Base-by-base conservation (phyloP, 345 rosid species). In the Litchi chinensis region DNA sequence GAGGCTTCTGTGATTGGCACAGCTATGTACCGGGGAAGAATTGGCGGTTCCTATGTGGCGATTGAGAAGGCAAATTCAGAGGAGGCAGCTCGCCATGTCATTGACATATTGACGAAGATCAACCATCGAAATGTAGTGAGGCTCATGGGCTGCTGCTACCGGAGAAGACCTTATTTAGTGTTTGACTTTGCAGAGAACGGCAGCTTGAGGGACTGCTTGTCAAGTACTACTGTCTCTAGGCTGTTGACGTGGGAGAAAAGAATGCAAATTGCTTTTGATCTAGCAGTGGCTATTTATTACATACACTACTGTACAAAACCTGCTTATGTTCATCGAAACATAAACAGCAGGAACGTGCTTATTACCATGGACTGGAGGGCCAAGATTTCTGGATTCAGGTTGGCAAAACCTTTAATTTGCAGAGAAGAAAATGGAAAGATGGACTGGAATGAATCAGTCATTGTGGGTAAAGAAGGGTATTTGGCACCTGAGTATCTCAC, bases 281-380 rank as follows among this genome's bases (percentile, higher is more conserved):
- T 86, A 16, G 85, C 87, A 10, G 82, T 65, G 46, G 87, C 77
- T 12, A 85, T 86, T 64, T 83, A 84, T 68, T 86, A 84, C 75
- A 62, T 86, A 24, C 85, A 86, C 65, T 64, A 71, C 46, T 80
- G 72, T 67, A 86, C 87, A 54, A 71, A 68, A 60, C 89, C 87
- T 28, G 62, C 77, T 32, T 79, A 76, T 56, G 71, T 75, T 8
- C 86, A 86, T 64, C 59, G 60, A 16, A 77, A 83, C 64, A 54
- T 83, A 75, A 76, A 79, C 46, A 75, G 85, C 67, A 78, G 59
- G 43, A 81, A 77, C n/a, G 83, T 83, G 73, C 83, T 86, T 18
- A 48, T 86, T 37, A 80, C 78, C 11, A 24, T 4, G 41, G 77
- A 83, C 60, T 83, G 86, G 79, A 81, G 85, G 71, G 89, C 83